Evolutionary conservation across 257 asterid species (phyloP).

Genomic region (Anisodus acutangulus): DNA sequence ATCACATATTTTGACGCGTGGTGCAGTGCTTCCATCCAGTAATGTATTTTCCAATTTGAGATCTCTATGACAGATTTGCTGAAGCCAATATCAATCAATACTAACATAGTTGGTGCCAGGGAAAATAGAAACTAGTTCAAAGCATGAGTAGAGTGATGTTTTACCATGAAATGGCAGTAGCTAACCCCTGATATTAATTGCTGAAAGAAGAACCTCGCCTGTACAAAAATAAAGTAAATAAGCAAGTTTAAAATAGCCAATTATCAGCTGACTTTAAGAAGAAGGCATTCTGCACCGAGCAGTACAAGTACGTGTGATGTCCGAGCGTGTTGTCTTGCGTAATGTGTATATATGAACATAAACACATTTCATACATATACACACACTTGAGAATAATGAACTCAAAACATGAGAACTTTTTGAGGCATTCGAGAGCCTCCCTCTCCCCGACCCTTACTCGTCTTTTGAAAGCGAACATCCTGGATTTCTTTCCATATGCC

Average conservation of each 20-base stretch:
- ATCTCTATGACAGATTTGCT: slow-evolving; percentile 51
- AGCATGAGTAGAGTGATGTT: neutral
- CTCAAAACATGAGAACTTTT: neutral
- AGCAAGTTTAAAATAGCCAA: neutral
- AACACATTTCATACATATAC: too few relatives aligned
- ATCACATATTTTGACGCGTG: slow-evolving; percentile 46
- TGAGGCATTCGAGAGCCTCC: neutral
- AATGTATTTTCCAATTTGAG: slow-evolving; percentile 49
- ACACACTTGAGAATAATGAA: neutral
- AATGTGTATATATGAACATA: too few relatives aligned
- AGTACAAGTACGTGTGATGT: neutral
- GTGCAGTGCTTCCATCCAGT: slow-evolving; percentile 44
- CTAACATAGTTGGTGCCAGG: neutral
- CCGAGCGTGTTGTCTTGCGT: too few relatives aligned
- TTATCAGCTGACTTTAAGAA: neutral
- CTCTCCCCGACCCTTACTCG: too few relatives aligned
- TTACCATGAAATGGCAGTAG: slow-evolving; percentile 50
- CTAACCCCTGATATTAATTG: slow-evolving; percentile 49
- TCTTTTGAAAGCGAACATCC: too few relatives aligned
- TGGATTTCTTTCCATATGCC: too few relatives aligned
- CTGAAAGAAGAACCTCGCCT: slow-evolving; percentile 50
- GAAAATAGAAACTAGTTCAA: neutral
- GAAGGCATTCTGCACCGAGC: neutral
- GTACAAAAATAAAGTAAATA: slow-evolving; percentile 1
- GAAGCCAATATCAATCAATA: slow-evolving; percentile 11